A percentile compares a stretch with the other conserved stretches of the same genome.
Evolutionary conservation across 2,329 filamentous ascomycete genomes (phyloP).

Genomic region (Monascus ruber): DNA sequence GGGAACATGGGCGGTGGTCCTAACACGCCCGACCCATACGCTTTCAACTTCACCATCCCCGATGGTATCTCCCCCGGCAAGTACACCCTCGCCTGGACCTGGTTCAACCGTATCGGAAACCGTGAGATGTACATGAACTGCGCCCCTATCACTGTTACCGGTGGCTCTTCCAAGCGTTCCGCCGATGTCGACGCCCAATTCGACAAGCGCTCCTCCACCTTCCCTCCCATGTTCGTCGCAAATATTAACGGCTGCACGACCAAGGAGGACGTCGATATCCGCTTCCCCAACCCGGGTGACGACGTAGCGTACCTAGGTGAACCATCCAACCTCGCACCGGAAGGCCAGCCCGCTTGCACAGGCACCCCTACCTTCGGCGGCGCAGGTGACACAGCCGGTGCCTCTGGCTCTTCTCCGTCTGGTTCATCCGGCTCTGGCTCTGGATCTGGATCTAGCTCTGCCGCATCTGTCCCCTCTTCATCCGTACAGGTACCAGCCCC

Average conservation of each 20-base stretch:
- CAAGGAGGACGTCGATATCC: conserved; percentile 43
- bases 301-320: conserved; percentile 42
- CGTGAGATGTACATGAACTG: conserved; percentile 99
- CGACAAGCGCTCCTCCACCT: conserved; percentile 44
- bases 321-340: conserved; percentile 22
- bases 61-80: conserved; percentile 60
- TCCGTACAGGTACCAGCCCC: too few relatives aligned
- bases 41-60: conserved; percentile 62
- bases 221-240: conserved; percentile 66
- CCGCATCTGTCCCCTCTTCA: too few relatives aligned
- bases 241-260: conserved; percentile 57
- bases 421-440: conserved; percentile 1
- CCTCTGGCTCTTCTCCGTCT: conserved; percentile 1
- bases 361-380: conserved; percentile 22
- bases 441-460: too few relatives aligned
- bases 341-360: conserved; percentile 17
- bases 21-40: conserved; percentile 36
- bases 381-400: conserved; percentile 17
- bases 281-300: conserved; percentile 58
- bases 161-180: conserved; percentile 35
- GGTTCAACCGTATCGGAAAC: conserved; percentile 88
- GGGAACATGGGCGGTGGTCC: conserved; percentile 50
- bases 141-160: conserved; percentile 57
- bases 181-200: conserved; percentile 27
- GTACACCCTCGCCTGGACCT: conserved; percentile 80